Conservation (phyloP, 2,329 filamentous ascomycete genomes). For the Hypoxylon sp. region DNA sequence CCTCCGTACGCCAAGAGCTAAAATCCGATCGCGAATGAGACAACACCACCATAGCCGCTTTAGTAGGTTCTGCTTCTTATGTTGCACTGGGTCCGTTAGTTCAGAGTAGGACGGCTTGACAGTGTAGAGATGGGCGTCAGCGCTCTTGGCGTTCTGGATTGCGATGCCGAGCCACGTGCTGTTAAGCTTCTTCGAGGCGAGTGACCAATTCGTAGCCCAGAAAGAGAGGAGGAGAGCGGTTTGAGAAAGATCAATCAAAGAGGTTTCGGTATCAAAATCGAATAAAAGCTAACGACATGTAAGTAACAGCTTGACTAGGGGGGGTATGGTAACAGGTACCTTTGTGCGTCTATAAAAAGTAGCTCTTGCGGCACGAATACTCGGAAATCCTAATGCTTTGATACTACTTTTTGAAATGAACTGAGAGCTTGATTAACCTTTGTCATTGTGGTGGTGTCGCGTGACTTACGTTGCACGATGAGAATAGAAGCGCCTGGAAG, state of each 20-base stretch:
- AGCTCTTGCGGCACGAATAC: constrained; percentile 61
- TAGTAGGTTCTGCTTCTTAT: constrained; percentile 59
- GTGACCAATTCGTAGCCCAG: constrained; percentile 59
- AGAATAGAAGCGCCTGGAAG: constrained; percentile 63
- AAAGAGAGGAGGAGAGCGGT: constrained; percentile 60
- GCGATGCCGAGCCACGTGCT: constrained; percentile 66
- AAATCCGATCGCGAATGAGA: constrained; percentile 65
- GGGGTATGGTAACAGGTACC: constrained; percentile 45
- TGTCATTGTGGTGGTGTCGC: not conserved
- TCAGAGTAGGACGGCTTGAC: constrained; percentile 54
- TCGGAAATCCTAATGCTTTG: constrained; percentile 60
- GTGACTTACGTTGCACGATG: constrained; percentile 58
- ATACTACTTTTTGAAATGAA: constrained; percentile 60
- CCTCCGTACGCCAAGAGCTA: constrained; percentile 65
- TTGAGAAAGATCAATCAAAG: constrained; percentile 59
- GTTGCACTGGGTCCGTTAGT: constrained; percentile 53
- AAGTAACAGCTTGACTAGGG: not conserved
- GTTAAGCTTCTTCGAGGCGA: constrained; percentile 59
- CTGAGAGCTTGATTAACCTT: constrained; percentile 41
- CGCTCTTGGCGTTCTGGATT: constrained; percentile 65
- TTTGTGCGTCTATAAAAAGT: constrained; percentile 62
- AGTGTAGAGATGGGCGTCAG: constrained; percentile 61
- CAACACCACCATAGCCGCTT: constrained; percentile 71
- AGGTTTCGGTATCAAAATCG: constrained; percentile 63
- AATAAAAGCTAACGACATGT: constrained; percentile 57